Evolutionary conservation across 257 asterid species (phyloP).

Genomic region (Forsythia suspensa): DNA sequence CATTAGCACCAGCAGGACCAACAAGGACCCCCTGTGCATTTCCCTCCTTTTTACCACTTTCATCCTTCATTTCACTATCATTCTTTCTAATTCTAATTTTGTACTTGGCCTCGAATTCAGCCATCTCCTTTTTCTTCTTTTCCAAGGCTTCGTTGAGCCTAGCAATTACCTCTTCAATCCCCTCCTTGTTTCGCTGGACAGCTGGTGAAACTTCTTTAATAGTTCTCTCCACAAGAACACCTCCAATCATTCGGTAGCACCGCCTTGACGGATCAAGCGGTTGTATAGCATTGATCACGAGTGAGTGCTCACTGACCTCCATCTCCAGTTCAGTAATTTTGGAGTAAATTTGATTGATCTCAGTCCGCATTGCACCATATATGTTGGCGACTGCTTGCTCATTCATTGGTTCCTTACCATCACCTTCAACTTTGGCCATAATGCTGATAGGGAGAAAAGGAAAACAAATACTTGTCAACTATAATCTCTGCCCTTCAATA

Average conservation of each 20-base stretch:
- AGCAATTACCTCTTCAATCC: constrained; percentile 87
- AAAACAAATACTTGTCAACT: neutral
- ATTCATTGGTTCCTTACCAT: constrained; percentile 59
- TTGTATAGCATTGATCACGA: constrained; percentile 84
- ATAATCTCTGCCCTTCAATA: neutral
- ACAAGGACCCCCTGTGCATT: constrained; percentile 97
- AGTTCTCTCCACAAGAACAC: constrained; percentile 94
- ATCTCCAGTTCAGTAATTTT: constrained; percentile 88
- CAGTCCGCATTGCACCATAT: constrained; percentile 72
- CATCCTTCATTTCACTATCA: constrained; percentile 76
- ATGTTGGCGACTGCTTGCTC: constrained; percentile 93
- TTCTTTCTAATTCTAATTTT: constrained; percentile 75
- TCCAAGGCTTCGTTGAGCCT: constrained; percentile 82
- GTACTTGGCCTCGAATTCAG: constrained; percentile 87
- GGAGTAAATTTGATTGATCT: constrained; percentile 84
- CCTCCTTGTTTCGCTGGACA: constrained; percentile 83
- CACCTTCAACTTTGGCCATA: constrained; percentile 70
- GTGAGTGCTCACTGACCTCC: constrained; percentile 92
- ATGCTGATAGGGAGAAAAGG: constrained; percentile 26
- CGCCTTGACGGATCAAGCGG: constrained; percentile 88
- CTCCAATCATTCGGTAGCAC: constrained; percentile 97
- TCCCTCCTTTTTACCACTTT: constrained; percentile 79
- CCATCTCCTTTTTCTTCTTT: constrained; percentile 78
- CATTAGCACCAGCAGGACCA: constrained; percentile 71
- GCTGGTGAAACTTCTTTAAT: constrained; percentile 88